Conservation (phyloP, 2,329 filamentous ascomycete genomes). For the Chalaropsis ovoidea region DNA sequence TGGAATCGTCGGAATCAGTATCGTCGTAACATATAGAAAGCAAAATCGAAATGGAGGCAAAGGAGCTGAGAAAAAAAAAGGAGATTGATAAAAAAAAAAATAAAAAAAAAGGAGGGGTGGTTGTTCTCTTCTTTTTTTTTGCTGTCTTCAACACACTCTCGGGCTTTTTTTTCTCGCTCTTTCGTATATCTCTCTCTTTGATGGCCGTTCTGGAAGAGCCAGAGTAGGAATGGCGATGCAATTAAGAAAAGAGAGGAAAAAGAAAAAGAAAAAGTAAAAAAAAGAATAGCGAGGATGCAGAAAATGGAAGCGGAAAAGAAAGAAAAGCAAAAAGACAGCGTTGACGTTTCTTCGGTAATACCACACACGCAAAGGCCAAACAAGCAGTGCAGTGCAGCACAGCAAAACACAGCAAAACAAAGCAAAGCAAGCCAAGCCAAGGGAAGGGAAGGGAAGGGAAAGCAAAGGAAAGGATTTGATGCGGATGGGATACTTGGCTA, state of each 20-base stretch:
- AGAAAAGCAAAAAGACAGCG: neutral
- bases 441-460: no score
- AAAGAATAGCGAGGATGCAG: neutral
- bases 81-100: conserved; percentile 1
- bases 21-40: conserved; percentile 25
- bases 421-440: neutral
- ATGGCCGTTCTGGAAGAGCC: conserved; percentile 20
- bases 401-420: no score
- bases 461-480: conserved; percentile 8
- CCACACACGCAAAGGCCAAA: neutral
- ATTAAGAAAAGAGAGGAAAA: neutral
- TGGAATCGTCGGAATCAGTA: conserved; percentile 10
- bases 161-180: neutral
- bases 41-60: conserved; percentile 5
- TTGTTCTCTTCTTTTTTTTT: conserved; percentile 7
- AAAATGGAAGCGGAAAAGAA: conserved; percentile 13
- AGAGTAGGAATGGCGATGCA: conserved; percentile 17
- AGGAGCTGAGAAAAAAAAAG: conserved; percentile 19
- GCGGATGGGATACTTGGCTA: neutral
- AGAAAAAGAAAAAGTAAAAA: neutral
- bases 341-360: neutral
- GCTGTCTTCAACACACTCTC: neutral
- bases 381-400: neutral
- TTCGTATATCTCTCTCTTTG: neutral
- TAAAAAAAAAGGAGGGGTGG: neutral